Evolutionary conservation across 257 asterid genomes (phyloP), one percentile per base, ranked within the genome.

Genomic region (Ehretia macrophylla): DNA sequence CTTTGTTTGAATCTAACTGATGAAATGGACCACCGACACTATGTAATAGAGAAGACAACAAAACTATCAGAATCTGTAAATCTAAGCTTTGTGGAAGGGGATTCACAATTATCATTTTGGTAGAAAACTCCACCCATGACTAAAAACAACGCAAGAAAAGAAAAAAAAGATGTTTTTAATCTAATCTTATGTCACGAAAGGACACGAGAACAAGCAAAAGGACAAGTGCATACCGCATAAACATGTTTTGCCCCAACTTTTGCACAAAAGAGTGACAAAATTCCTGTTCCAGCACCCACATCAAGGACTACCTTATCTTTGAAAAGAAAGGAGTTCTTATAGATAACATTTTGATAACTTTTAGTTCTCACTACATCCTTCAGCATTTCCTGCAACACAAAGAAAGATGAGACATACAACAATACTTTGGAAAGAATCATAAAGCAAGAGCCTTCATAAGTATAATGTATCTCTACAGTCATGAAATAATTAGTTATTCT

Each of bases 281-380:
- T 93, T 67, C 99, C 99, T 1, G 97, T 93, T 65, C 99, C 99
- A 64, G 96, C 97, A 57, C 99, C 99, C 50, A 93, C 99, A 65
- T 93, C 97, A 69, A 93, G 99, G 68, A 93, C 95, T 32, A 93
- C 72, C 69, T 89, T 93, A 57, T 93, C 95, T 79, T 89, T 89
- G 82, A 86, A 72, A 61, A 93, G 96, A 70, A 89, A 93, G 23
- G 96, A 57, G 68, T 89, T 93, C 61, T 77, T 93, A 68, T 83
- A 84, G 44, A 93, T 93, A 48, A 86, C 99, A 81, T 85, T 81
- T 68, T 81, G 94, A 80, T 93, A 93, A 5, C 96, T 85, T 72
- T 85, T 84, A 51, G 99, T 93, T 70, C 99, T 83, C 46, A 80
- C 87, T 5, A 76, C 85, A 69, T 91, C 96, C 85, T 91, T 91